These are phyloP conservation scores for Penicillium verrucosum DNA, from an alignment of 2,329 filamentous ascomycete species.

Conservation along the genomic window DNA sequence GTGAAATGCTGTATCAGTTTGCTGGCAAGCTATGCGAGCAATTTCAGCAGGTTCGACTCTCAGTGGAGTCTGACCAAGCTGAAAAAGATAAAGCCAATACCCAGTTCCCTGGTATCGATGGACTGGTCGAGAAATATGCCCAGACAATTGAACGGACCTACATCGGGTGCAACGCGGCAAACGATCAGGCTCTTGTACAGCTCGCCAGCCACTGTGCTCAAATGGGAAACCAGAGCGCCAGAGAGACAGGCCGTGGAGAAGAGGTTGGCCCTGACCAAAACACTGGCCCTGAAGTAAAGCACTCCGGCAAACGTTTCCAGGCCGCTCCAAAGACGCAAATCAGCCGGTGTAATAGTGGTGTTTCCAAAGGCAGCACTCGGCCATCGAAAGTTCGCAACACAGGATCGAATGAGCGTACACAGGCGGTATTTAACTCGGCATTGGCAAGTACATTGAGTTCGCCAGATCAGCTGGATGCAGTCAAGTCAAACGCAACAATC, in stretches of 20 bases:
- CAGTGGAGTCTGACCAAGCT: too few relatives aligned
- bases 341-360: background rate
- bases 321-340: background rate
- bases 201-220: background rate
- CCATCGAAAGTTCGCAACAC: background rate
- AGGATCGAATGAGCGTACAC: background rate
- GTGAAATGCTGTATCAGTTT: too few relatives aligned
- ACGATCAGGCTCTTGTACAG: background rate
- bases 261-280: background rate
- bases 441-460: background rate
- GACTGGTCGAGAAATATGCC: too few relatives aligned
- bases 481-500: background rate
- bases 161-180: too few relatives aligned
- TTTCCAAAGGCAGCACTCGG: background rate
- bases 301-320: background rate
- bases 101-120: too few relatives aligned
- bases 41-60: too few relatives aligned
- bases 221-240: background rate
- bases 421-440: background rate
- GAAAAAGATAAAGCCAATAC: too few relatives aligned
- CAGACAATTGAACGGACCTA: too few relatives aligned
- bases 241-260: background rate
- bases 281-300: background rate
- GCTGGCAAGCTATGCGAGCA: too few relatives aligned
- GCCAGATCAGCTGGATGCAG: background rate